Evolutionary conservation across 208 protist species (phyloP).

Genomic region (Leishmania guyanensis): DNA sequence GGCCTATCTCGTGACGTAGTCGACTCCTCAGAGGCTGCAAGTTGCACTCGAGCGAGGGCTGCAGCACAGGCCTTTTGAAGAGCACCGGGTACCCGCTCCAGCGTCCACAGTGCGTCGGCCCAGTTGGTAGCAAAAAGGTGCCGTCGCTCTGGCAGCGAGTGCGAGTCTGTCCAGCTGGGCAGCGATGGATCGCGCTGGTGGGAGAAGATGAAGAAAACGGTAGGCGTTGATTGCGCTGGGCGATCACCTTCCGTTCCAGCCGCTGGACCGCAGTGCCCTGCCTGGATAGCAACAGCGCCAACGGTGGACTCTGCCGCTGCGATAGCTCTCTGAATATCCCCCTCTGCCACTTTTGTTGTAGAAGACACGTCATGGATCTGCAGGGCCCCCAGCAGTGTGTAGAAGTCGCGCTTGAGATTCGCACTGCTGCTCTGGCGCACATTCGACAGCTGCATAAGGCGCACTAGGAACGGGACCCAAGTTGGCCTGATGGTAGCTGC

Average conservation of each 20-base stretch:
- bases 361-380: not conserved
- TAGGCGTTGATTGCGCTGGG: not conserved
- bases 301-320: not conserved
- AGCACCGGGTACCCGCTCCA: slow-evolving; percentile 42
- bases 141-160: slow-evolving; percentile 32
- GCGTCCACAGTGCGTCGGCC: slow-evolving; percentile 49
- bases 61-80: slow-evolving; percentile 11
- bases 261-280: not conserved
- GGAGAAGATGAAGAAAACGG: slow-evolving; percentile 37
- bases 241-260: not conserved
- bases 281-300: not conserved
- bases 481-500: slow-evolving; percentile 9
- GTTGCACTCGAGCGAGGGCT: slow-evolving; percentile 4
- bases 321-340: not conserved
- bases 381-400: slow-evolving; percentile 37
- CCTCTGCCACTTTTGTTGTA: not conserved
- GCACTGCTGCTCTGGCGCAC: slow-evolving; percentile 31
- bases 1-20: not conserved
- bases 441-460: slow-evolving; percentile 52
- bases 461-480: slow-evolving; percentile 40
- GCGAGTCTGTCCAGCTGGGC: slow-evolving; percentile 32
- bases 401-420: slow-evolving; percentile 51
- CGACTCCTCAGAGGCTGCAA: not conserved
- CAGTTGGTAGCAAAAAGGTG: slow-evolving; percentile 50
- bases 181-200: slow-evolving; percentile 21